A percentile compares a stretch with the other conserved stretches of the same genome.
Conservation (phyloP, 2,329 filamentous ascomycete species). For the Xylariales sp. region DNA sequence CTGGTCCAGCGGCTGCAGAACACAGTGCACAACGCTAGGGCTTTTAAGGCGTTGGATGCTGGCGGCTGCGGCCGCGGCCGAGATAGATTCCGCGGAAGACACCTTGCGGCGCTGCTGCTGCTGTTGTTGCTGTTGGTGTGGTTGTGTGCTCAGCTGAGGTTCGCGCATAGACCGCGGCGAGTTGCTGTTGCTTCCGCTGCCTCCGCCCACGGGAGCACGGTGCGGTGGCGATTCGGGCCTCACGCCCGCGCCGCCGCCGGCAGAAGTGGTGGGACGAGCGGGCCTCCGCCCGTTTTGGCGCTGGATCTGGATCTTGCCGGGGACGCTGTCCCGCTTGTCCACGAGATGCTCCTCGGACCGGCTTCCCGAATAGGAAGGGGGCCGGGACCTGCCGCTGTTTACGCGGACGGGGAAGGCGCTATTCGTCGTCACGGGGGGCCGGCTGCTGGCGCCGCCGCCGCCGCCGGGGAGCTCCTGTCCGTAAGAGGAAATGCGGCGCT, state of each 20-base stretch:
- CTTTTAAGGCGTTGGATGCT: slow-evolving; percentile 38
- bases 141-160: no score
- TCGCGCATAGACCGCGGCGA: background rate
- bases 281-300: slow-evolving; percentile 19
- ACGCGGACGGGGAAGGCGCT: slow-evolving; percentile 12
- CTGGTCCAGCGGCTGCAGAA: slow-evolving; percentile 39
- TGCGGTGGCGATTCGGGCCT: slow-evolving; percentile 18
- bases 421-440: slow-evolving; percentile 24
- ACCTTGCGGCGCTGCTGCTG: no score
- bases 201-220: background rate
- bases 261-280: background rate
- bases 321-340: slow-evolving; percentile 14
- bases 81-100: slow-evolving; percentile 6
- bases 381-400: slow-evolving; percentile 11
- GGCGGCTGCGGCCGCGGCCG: slow-evolving; percentile 10
- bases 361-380: slow-evolving; percentile 24
- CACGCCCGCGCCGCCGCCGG: slow-evolving; percentile 10
- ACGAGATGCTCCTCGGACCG: slow-evolving; percentile 26
- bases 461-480: slow-evolving; percentile 4
- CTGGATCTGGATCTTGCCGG: slow-evolving; percentile 11
- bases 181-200: background rate
- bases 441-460: slow-evolving; percentile 13
- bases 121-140: slow-evolving; percentile 3
- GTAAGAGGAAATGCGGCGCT: slow-evolving; percentile 9
- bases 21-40: slow-evolving; percentile 36